A percentile compares a stretch with the other conserved stretches of the same genome.
These are phyloP conservation scores for Fermentozyma sake DNA, from an alignment of 1,139 yeast genomes.

Conservation along the genomic window DNA sequence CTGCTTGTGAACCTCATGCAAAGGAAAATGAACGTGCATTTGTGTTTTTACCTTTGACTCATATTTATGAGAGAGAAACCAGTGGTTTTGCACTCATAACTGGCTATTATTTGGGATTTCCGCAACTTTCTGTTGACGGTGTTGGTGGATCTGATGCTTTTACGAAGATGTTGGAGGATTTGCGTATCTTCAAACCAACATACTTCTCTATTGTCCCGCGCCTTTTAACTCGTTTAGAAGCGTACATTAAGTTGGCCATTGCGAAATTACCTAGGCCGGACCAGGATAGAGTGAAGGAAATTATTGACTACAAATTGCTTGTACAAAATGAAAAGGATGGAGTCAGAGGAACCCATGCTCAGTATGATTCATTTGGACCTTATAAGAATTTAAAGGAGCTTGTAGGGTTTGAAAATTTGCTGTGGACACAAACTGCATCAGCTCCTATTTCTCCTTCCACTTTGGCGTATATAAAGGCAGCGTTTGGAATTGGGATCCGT, in stretches of 20 bases:
- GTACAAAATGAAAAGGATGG: constrained; percentile 11
- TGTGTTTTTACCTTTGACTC: constrained; percentile 36
- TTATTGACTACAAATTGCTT: constrained; percentile 10
- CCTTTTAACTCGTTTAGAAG: constrained; percentile 33
- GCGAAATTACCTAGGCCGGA: constrained; percentile 4
- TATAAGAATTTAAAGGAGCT: constrained; percentile 9
- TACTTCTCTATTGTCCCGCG: constrained; percentile 37
- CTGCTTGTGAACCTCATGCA: constrained; percentile 11
- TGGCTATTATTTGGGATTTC: constrained; percentile 43
- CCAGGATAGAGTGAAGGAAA: constrained; percentile 5
- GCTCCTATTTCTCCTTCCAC: constrained; percentile 18
- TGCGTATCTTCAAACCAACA: constrained; percentile 26
- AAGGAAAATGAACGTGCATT: constrained; percentile 12
- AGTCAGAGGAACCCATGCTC: constrained; percentile 7
- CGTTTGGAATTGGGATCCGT: constrained; percentile 14
- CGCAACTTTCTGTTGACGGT: constrained; percentile 21
- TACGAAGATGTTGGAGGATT: constrained; percentile 21
- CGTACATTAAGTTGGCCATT: constrained; percentile 10
- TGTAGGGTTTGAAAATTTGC: constrained; percentile 16
- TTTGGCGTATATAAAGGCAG: constrained; percentile 14
- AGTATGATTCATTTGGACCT: constrained; percentile 8
- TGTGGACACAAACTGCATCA: constrained; percentile 19
- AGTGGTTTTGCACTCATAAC: constrained; percentile 23
- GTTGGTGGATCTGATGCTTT: constrained; percentile 11
- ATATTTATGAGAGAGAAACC: constrained; percentile 36